Conservation (phyloP, 75 land plant species). For the Pinus albicaulis region DNA sequence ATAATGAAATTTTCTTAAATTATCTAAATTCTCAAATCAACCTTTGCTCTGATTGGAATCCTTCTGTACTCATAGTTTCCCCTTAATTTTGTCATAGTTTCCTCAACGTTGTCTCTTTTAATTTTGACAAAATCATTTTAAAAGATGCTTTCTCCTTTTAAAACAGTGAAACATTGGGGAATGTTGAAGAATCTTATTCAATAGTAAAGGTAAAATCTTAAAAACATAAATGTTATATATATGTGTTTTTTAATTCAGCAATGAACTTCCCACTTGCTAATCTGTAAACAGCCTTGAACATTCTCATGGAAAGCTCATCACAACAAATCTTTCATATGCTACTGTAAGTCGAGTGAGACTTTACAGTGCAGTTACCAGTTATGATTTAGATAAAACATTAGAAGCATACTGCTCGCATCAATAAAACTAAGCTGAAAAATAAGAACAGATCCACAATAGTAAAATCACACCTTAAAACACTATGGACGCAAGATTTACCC, state of each 20-base stretch:
- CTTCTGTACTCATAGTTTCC: neutral
- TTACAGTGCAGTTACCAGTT: no score
- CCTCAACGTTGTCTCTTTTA: neutral
- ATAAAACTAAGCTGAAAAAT: no score
- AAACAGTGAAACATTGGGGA: neutral
- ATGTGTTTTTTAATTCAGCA: neutral
- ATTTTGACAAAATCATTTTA: neutral
- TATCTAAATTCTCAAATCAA: neutral
- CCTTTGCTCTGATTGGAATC: slow-evolving; percentile 1
- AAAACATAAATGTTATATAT: no score
- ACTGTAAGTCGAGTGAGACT: no score
- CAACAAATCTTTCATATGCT: no score
- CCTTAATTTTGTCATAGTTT: neutral
- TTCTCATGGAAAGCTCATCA: no score
- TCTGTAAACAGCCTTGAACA: no score
- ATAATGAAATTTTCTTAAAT: neutral
- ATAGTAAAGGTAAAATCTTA: neutral
- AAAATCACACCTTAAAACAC: no score
- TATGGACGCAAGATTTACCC: no score
- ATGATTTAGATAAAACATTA: no score
- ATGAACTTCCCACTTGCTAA: neutral
- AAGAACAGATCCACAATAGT: no score
- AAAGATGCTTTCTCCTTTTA: neutral
- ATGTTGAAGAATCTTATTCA: neutral
- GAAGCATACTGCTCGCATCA: no score